Conservation (phyloP, 1,284 basidiomycete genomes). For the Phenoliferia sp. region DNA sequence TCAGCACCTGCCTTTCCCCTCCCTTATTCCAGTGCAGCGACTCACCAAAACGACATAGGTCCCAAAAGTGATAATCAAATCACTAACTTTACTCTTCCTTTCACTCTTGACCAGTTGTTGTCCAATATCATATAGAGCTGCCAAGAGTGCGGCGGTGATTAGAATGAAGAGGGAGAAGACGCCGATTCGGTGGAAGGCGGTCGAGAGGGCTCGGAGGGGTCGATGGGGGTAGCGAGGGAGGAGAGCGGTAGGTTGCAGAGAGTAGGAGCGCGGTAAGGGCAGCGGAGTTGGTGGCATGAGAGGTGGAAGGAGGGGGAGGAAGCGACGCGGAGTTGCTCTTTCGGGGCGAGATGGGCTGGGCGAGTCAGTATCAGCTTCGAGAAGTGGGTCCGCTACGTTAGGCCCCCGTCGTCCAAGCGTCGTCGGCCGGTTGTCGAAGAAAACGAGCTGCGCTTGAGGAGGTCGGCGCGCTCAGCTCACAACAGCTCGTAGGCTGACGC, state of each 20-base stretch:
- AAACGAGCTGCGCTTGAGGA: too few relatives aligned
- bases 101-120: slow-evolving; percentile 15
- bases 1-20: background rate
- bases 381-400: too few relatives aligned
- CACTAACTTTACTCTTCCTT: slow-evolving; percentile 14
- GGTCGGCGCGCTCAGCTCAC: too few relatives aligned
- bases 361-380: too few relatives aligned
- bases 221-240: slow-evolving; percentile 2
- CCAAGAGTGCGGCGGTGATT: slow-evolving; percentile 14
- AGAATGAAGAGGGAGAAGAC: slow-evolving; percentile 16
- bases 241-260: background rate
- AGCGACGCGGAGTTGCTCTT: background rate
- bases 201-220: background rate
- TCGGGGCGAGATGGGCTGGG: too few relatives aligned
- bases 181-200: background rate
- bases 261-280: background rate
- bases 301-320: background rate
- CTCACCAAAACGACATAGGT: slow-evolving; percentile 20
- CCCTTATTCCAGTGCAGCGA: background rate
- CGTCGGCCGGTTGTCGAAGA: too few relatives aligned
- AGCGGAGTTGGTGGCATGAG: background rate
- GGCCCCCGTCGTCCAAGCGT: too few relatives aligned
- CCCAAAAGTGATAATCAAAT: slow-evolving; percentile 22
- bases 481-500: too few relatives aligned
- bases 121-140: slow-evolving; percentile 20